These are phyloP conservation scores for Suhomyces coccinellae DNA, from an alignment of 1,139 yeast genomes.

Conservation along the genomic window DNA sequence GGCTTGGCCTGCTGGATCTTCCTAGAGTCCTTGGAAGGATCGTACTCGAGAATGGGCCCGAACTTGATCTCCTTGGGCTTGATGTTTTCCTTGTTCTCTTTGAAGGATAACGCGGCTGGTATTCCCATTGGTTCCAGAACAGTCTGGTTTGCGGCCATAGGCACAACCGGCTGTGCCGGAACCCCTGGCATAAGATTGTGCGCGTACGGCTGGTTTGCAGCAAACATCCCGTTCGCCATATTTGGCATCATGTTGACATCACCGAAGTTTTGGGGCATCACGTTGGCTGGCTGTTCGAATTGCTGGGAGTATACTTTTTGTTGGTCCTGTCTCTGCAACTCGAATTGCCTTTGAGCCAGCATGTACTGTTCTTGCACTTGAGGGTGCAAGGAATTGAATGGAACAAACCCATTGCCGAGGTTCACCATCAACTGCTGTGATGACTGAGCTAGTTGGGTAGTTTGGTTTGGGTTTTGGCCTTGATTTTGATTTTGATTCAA, in stretches of 20 bases:
- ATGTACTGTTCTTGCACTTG: conserved; percentile 22
- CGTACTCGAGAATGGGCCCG: conserved; percentile 45
- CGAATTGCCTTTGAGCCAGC: conserved; percentile 19
- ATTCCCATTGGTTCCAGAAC: neutral
- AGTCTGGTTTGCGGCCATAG: neutral
- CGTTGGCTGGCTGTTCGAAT: conserved; percentile 1
- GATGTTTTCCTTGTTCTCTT: conserved; percentile 21
- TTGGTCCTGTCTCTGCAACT: conserved; percentile 11
- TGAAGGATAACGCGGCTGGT: conserved; percentile 1
- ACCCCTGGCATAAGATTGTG: neutral
- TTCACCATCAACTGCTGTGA: conserved; percentile 26
- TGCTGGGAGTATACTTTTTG: conserved; percentile 9
- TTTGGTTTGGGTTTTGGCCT: neutral
- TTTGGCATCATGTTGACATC: conserved; percentile 2
- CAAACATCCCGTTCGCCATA: neutral
- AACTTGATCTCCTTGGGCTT: conserved; percentile 36
- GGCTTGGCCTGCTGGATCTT: conserved; percentile 18
- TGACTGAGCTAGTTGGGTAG: conserved; percentile 6
- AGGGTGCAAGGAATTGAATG: conserved; percentile 22
- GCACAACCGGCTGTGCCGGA: conserved; percentile 1
- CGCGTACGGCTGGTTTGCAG: conserved; percentile 1
- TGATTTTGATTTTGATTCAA: neutral
- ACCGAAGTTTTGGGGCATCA: conserved; percentile 5
- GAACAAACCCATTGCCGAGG: conserved; percentile 21
- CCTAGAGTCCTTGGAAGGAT: conserved; percentile 37